Evolutionary conservation across 2,329 filamentous ascomycete genomes (phyloP).

Genomic region (Sclerotiophoma versabilis): DNA sequence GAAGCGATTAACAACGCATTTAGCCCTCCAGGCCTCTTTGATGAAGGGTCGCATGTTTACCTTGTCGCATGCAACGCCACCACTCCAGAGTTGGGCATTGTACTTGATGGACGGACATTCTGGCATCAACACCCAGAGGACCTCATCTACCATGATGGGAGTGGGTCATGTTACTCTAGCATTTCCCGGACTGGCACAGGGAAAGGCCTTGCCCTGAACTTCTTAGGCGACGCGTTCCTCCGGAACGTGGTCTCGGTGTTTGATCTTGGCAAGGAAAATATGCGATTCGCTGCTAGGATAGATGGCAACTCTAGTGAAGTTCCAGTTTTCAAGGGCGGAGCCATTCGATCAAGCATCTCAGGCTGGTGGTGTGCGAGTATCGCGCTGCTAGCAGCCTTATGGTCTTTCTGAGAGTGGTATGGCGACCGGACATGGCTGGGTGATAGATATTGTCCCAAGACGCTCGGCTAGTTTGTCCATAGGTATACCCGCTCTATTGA

Average conservation of each 20-base stretch:
- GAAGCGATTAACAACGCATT: not conserved
- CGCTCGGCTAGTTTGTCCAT: no score
- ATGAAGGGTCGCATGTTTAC: not conserved
- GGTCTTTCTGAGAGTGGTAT: no score
- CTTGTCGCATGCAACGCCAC: constrained; percentile 4
- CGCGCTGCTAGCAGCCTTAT: no score
- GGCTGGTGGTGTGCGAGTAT: no score
- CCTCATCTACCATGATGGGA: constrained; percentile 1
- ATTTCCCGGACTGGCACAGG: not conserved
- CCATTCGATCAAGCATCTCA: no score
- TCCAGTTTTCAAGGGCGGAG: no score
- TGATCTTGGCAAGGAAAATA: no score
- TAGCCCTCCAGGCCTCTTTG: not conserved
- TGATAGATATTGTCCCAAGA: no score
- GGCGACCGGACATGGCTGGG: no score
- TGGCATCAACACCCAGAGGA: not conserved
- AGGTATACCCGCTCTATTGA: no score
- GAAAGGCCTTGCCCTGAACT: not conserved
- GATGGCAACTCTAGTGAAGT: no score
- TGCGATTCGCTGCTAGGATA: no score
- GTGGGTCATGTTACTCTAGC: constrained; percentile 2
- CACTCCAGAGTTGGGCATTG: constrained; percentile 1
- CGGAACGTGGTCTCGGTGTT: constrained; percentile 7
- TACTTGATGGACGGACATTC: constrained; percentile 3
- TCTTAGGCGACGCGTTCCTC: constrained; percentile 3